Evolutionary conservation across 495 filamentous ascomycete genomes (phyloP).

Genomic region (Thermothielavioides terrestris): DNA sequence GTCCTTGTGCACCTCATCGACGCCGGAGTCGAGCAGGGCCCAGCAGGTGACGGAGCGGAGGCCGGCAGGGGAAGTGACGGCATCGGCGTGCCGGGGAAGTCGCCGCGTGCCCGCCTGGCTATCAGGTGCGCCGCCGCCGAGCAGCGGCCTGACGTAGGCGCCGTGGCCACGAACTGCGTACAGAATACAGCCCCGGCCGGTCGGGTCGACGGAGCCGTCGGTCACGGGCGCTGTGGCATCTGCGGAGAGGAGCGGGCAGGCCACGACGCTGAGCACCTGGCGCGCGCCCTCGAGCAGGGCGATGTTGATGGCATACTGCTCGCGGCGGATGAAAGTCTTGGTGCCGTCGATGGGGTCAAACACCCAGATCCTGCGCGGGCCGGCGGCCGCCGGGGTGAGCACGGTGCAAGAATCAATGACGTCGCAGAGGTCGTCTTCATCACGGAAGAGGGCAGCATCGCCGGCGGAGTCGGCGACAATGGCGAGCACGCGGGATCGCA

Average conservation of each 20-base stretch:
- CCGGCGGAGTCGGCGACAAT: conserved; percentile 18
- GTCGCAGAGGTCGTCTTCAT: conserved; percentile 44
- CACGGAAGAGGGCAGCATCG: conserved; percentile 23
- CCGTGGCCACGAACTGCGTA: conserved; percentile 51
- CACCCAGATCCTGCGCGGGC: conserved; percentile 44
- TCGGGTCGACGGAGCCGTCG: conserved; percentile 41
- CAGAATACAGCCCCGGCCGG: conserved; percentile 47
- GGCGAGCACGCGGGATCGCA: conserved; percentile 47
- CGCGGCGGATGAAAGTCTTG: conserved; percentile 51
- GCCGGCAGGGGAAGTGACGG: conserved; percentile 24
- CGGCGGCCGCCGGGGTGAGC: conserved; percentile 21
- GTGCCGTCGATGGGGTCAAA: conserved; percentile 70
- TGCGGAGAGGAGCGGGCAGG: conserved; percentile 48
- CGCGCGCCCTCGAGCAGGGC: conserved; percentile 31
- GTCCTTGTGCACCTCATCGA: conserved; percentile 34
- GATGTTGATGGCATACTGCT: conserved; percentile 52
- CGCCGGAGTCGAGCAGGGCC: conserved; percentile 32
- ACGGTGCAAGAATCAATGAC: conserved; percentile 51
- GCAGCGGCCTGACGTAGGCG: conserved; percentile 42
- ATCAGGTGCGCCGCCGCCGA: too few species aligned
- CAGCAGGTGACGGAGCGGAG: conserved; percentile 34
- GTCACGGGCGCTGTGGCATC: conserved; percentile 24
- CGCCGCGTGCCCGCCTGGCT: not conserved
- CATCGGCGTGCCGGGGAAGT: conserved; percentile 18
- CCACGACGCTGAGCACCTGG: conserved; percentile 40